phyloP scores from a whole-genome alignment of 2,329 filamentous ascomycete species.

The Aaosphaeria pasadenensis region DNA sequence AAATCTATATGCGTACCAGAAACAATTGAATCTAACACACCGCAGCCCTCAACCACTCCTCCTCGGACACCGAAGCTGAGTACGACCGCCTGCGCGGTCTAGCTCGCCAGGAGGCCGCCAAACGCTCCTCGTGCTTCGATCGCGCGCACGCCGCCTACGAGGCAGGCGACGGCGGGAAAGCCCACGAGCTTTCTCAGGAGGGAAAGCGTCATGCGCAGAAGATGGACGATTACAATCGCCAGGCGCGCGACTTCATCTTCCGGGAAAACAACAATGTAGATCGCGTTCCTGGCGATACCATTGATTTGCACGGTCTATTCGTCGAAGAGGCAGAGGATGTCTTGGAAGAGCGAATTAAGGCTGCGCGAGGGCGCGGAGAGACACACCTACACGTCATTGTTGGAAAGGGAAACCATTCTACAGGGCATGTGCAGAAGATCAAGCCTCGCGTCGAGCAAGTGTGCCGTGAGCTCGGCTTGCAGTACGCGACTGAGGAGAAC shows the following conservation, averaged over 20 bases:
- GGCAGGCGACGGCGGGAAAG: constrained; percentile 75
- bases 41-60: constrained; percentile 35
- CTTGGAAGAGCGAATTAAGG: constrained; percentile 77
- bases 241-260: constrained; percentile 93
- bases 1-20: neutral
- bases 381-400: constrained; percentile 91
- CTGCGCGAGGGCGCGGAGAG: constrained; percentile 71
- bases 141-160: constrained; percentile 70
- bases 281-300: constrained; percentile 73
- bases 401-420: constrained; percentile 88
- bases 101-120: constrained; percentile 75
- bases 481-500: constrained; percentile 84
- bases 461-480: constrained; percentile 76
- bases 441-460: constrained; percentile 92
- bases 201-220: constrained; percentile 79
- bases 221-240: constrained; percentile 86
- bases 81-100: constrained; percentile 87
- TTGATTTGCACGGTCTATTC: constrained; percentile 92
- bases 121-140: constrained; percentile 75
- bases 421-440: constrained; percentile 82
- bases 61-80: constrained; percentile 63
- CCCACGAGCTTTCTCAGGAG: constrained; percentile 79
- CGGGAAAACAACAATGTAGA: constrained; percentile 84
- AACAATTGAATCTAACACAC: neutral
- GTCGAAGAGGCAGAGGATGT: constrained; percentile 94